phyloP scores from a whole-genome alignment of 2,329 filamentous ascomycete genomes.

The Aspergillus oerlinghausenensis region DNA sequence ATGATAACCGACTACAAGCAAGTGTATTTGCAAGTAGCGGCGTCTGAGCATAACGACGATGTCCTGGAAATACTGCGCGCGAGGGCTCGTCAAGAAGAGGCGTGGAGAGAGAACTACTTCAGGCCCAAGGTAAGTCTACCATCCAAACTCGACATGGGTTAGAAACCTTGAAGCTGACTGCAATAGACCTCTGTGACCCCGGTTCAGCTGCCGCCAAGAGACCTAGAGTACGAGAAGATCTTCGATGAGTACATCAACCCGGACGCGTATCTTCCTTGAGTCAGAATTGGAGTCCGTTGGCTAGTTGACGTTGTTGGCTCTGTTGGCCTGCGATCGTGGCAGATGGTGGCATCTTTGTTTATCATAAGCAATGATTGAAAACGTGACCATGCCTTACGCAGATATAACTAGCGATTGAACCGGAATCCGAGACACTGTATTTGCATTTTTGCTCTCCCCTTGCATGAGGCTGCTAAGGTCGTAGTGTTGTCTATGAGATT shows the following conservation, averaged over 20 bases:
- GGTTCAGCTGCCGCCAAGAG: neutral
- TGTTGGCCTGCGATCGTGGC: neutral
- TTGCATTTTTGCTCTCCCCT: neutral
- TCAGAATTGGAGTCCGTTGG: neutral
- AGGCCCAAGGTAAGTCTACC: neutral
- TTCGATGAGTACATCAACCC: neutral
- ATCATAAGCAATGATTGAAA: neutral
- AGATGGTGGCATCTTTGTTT: neutral
- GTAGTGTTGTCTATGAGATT: neutral
- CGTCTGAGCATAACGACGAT: slow-evolving; percentile 23
- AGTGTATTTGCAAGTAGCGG: slow-evolving; percentile 16
- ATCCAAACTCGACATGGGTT: neutral
- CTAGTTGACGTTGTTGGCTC: neutral
- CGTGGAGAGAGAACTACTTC: no score
- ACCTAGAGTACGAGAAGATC: neutral
- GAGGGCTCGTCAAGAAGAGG: slow-evolving; percentile 15
- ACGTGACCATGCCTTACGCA: neutral
- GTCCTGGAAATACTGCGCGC: slow-evolving; percentile 30
- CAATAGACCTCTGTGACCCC: neutral
- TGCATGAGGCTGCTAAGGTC: neutral
- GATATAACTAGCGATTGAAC: neutral
- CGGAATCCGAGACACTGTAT: neutral
- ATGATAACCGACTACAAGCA: slow-evolving; percentile 18
- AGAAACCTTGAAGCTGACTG: neutral
- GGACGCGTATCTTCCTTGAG: neutral